These are phyloP conservation scores for Paramecium sonneborni DNA, from an alignment of 73 alveolate species.

Conservation along the genomic window DNA sequence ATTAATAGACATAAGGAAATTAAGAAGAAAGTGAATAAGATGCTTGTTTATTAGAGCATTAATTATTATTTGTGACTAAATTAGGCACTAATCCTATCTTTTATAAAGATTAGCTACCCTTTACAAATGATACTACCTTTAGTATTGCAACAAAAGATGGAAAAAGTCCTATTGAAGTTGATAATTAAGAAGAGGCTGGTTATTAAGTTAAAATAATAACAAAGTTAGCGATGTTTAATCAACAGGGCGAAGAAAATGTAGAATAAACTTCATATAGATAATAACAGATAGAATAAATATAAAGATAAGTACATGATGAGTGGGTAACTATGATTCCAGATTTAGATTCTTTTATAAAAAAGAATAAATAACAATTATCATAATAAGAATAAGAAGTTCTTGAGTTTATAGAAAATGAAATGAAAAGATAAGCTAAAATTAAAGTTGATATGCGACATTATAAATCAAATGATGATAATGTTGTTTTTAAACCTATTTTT, in stretches of 20 bases:
- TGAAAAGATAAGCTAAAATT: background rate
- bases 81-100: constrained; percentile 44
- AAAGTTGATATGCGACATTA: constrained; percentile 30
- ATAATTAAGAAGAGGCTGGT: background rate
- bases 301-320: background rate
- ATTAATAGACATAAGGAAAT: background rate
- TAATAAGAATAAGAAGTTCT: background rate
- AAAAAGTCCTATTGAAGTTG: background rate
- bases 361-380: background rate
- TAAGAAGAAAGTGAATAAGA: background rate
- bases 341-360: background rate
- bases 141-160: constrained; percentile 50
- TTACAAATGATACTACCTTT: background rate
- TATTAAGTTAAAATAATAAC: background rate
- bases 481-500: constrained; percentile 2
- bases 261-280: background rate
- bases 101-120: constrained; percentile 24
- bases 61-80: constrained; percentile 2
- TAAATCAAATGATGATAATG: constrained; percentile 25
- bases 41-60: background rate
- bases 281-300: background rate
- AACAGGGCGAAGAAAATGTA: background rate
- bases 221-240: background rate
- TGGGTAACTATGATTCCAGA: background rate
- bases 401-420: background rate